Base-by-base conservation (phyloP, 805 yeast species). In the Cyberlindnera euphorbiiphila region DNA sequence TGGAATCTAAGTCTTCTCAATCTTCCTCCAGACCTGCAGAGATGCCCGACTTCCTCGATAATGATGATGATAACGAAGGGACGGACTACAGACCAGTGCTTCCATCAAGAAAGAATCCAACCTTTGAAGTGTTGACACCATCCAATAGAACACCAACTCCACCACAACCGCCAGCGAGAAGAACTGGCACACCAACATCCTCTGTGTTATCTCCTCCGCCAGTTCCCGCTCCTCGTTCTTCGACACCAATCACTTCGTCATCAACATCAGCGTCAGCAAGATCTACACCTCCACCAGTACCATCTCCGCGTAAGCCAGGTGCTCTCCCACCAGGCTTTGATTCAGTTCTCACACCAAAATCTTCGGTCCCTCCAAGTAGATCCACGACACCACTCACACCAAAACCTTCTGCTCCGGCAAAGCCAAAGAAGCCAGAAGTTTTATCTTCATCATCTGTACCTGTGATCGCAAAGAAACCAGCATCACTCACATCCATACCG, bases 301-400 rank as follows among this genome's bases (percentile, higher is more conserved):
- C 64, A 9, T 53, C 54, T 7, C 53, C 65, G 15, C 51, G 64
- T 29, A 60, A 56, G 34, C 36, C 51, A 23, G 41, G 47, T 12
- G 19, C 44, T 1, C 51, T 62, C 5, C 69, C 69, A 20, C 70
- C 69, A 7, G 69, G 69, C 0, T 63, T 46, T 30, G 62, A 55
- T 17, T 25, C 53, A 4, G 45, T 65, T 7, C 41, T 66, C 29
- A 57, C 60, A 4, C 69, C 69, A 18, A 62, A 49, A 42, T 60
- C 57, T 6, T 48, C 54, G 13, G 43, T 53, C 3, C 39, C 49
- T 11, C 53, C 51, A 26, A 35, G 54, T 4, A 44, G 47, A 25
- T 11, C 51, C 24, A 24, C 29, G 29, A 51, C 39, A 14, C 45
- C 34, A 20, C 32, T 7, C 36, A 37, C 48, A 30, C 30, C 42